Base-by-base conservation (phyloP, 352 stramenopile species). In the Phytophthora macrochlamydospora region DNA sequence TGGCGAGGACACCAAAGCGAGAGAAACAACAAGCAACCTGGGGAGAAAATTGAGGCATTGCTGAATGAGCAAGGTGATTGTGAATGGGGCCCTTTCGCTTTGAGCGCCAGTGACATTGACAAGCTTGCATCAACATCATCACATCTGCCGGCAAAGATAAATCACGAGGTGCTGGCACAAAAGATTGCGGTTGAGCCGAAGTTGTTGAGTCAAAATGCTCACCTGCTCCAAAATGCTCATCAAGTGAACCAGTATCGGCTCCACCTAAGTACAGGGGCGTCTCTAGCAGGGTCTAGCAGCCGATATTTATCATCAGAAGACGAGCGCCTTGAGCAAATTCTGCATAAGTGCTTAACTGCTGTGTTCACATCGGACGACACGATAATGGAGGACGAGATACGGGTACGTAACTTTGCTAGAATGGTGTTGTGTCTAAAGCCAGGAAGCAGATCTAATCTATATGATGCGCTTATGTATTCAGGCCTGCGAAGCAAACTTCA, bases 291-390 rank as follows among this genome's bases (percentile, higher is more conserved):
- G 9, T 40, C 66, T 48, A 64, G 59, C 28, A 51, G 72, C 54
- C 79, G 83, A 3, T 74, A 74, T 24, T 40, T 92, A 30, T 92
- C 87, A 11, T 86, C 62, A 2, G 83, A 93, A 65, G 85, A 95
- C 54, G 85, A 95, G 58, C 76, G 76, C 14, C 85, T 90, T 9
- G 84, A 93, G 58, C 79, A 93, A 50, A 72, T 89, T n/a, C 63
- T 95, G n/a, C 84, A 93, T 73, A 91, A 89, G 40, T 91, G 85
- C 37, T 72, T 95, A 32, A 91, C 86, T 8, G 87, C 85, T 1
- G 81, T 95, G 37, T 95, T 95, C 51, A 89, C 87, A 14, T 95
- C 87, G 0, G 87, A 95, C 43, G 82, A 92, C 29, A 71, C 75
- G 50, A 61, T 92, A 8, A 85, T 53, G 2, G 33, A 74, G 30